Evolutionary conservation across 208 protist genomes (phyloP), one percentile per base, ranked within the genome.

Genomic region (Crithidia mellificae): DNA sequence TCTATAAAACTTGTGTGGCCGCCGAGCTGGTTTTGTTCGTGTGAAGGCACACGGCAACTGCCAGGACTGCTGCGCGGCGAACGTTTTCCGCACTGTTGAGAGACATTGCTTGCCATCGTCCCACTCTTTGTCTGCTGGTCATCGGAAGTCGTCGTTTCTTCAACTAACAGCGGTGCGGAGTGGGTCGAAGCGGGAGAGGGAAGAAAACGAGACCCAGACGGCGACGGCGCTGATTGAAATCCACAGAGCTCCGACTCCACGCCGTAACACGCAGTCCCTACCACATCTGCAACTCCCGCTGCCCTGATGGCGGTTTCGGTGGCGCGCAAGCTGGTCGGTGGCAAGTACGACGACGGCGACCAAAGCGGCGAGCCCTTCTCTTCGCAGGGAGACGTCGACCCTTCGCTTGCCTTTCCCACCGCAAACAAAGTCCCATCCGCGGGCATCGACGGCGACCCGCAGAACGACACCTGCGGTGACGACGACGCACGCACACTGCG

Each of bases 241-340:
- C 57, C 39, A 43, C 54, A 57, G 24, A 64, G 56, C 47, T 72
- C 55, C 53, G 43, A 46, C 55, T 71, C 65, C 22, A 63, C 54
- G 4, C 65, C 55, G 20, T 53, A 62, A 34, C 39, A 47, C 30
- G 29, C 20, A 3, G 14, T 9, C 5, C 25, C 39, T 25, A 25
- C 17, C 12, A 20, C 36, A 8, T 51, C 56, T 15, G 32, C 15
- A 15, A 6, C 22, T 15, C 19, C 11, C 24, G 32, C 49, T 5
- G 11, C 24, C 3, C 49, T 12, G 7, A 3, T 34, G 49, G 22
- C 11, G 20, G 34, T 11, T 38, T 5, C 34, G 19, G 22, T 3
- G 47, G 20, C 11, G 11, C 27, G 19, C 8, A 29, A 29, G 36
- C 36, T 12, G 36, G 36, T 6, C 36, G 12, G 36, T 12, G 36